Evolutionary conservation across 2,329 filamentous ascomycete species (phyloP).

Genomic region (Bipolaris sorokiniana): DNA sequence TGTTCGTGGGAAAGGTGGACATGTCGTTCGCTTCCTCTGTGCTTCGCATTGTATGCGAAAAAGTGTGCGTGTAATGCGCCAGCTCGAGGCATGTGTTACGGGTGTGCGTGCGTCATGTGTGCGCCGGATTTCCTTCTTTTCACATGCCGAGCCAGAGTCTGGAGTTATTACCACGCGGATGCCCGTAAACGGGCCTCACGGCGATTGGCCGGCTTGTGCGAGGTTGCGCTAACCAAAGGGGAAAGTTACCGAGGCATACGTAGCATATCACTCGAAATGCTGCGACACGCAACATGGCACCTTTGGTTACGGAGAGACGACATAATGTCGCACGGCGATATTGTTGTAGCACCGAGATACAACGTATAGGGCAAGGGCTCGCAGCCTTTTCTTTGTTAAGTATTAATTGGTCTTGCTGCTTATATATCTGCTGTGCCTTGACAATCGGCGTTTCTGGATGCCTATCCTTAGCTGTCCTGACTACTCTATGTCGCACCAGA

Average conservation of each 20-base stretch:
- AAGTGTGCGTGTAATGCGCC: no score
- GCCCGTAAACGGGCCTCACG: neutral
- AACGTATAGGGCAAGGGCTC: no score
- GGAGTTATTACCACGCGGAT: neutral
- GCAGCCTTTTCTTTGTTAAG: neutral
- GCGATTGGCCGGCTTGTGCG: conserved; percentile 16
- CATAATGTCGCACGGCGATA: neutral
- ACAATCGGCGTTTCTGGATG: neutral
- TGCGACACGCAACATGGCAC: neutral
- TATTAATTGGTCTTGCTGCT: neutral
- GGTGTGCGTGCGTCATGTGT: neutral
- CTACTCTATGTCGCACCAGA: conserved; percentile 36
- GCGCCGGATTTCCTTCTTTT: neutral
- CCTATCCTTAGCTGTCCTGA: neutral
- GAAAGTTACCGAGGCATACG: conserved; percentile 6
- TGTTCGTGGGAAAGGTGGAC: no score
- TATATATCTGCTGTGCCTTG: neutral
- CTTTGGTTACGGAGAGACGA: neutral
- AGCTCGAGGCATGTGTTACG: no score
- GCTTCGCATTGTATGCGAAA: no score
- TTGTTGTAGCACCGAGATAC: neutral
- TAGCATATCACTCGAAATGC: no score
- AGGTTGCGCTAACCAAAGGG: neutral
- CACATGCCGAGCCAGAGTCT: neutral
- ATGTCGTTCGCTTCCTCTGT: no score